Base-by-base conservation (phyloP, 495 filamentous ascomycete species). In the Daldinia concentrica region DNA sequence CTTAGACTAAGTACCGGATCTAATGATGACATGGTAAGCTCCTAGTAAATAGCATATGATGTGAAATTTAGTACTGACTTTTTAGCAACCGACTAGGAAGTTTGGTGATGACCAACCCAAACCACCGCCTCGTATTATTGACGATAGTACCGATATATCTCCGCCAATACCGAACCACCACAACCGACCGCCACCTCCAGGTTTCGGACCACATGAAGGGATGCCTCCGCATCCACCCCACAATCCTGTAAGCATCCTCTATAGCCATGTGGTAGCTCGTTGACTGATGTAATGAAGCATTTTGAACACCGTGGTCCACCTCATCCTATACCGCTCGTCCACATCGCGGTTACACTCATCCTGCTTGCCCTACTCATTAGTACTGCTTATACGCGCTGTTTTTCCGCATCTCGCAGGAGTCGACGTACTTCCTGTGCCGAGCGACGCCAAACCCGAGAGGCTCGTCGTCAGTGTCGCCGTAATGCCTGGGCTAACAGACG, bases 391-490 rank as follows among this genome's bases (percentile, higher is more conserved):
- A 76, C 74, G 17, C 72, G 78, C 12, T 72, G 64, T 41, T 74
- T 77, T 68, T 64, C 79, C 72, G 19, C 72, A 62, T 55, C 82
- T 79, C 48, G 83, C 64, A 79, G 81, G 72, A 80, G 84, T 61
- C 78, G 82, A 51, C 75, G 79, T 39, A 68, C 73, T 19, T 79
- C 78, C 14, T 76, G 80, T 9, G 78, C 80, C 7, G 82, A 81
- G 22, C 75, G 81, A 32, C 19, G 29, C 26, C 62, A 37, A 58
- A 24, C 29, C 15, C 77, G 76, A n/a, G 81, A 82, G 14, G 79
- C 78, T 17, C 77, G 74, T n/a, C 73, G 77, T n/a, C 80, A 82
- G 8, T 56, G 62, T 48, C 66, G 30, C 48, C 62, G 60, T 61
- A 73, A 59, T 24, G 72, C 56, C 36, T 54, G 50, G 55, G 62